Percentiles rank a stretch among this genome's conserved stretches.
These are phyloP conservation scores for Fremontodendron californicum DNA, from an alignment of 345 rosid species.

Conservation along the genomic window DNA sequence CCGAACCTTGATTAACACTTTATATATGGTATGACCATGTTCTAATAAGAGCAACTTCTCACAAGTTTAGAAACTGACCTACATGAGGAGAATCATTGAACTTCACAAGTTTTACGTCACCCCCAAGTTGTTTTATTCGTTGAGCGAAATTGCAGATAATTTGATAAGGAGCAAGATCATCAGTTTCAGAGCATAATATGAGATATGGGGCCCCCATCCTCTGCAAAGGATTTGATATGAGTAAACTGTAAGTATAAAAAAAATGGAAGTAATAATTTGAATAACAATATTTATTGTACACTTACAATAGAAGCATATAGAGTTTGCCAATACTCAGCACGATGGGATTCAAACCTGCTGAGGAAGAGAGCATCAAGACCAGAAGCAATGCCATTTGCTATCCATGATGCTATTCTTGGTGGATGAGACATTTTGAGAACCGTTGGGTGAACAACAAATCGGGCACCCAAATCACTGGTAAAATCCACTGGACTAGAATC, in stretches of 20 bases:
- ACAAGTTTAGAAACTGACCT: conserved; percentile 48
- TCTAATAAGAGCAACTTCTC: background rate
- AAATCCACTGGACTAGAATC: conserved; percentile 92
- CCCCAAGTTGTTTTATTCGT: conserved; percentile 71
- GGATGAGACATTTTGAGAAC: conserved; percentile 68
- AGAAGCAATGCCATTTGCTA: conserved; percentile 65
- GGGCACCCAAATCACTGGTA: conserved; percentile 72
- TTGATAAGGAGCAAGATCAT: conserved; percentile 78
- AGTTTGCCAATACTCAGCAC: conserved; percentile 93
- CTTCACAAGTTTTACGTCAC: conserved; percentile 68
- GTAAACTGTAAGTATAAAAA: conserved; percentile 9
- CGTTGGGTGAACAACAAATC: conserved; percentile 73
- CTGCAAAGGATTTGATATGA: conserved; percentile 37
- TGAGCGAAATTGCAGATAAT: conserved; percentile 64
- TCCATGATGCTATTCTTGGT: conserved; percentile 64
- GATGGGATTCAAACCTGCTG: conserved; percentile 78
- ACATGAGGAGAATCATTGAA: conserved; percentile 87
- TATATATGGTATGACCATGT: background rate
- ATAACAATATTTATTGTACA: conserved; percentile 7
- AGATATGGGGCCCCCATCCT: conserved; percentile 74
- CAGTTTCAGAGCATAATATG: conserved; percentile 72
- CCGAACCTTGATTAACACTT: background rate
- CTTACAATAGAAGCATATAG: conserved; percentile 85
- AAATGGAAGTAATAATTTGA: background rate
- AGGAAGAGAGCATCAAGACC: conserved; percentile 86